Evolutionary conservation across 176 grass and related monocot species (phyloP).

Genomic region (Zoysia pacifica): DNA sequence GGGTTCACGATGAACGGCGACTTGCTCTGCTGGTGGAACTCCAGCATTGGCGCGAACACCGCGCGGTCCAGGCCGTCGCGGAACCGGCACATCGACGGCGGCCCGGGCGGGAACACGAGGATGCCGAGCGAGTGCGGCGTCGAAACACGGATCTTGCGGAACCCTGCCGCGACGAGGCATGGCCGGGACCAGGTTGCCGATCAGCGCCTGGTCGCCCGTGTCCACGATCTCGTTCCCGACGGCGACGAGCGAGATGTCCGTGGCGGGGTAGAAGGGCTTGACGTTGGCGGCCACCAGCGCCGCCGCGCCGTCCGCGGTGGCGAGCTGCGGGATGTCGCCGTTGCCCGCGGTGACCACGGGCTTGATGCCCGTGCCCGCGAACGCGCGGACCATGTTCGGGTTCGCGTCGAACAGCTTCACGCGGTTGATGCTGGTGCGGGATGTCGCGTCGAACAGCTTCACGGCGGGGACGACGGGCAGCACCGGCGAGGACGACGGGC

Average conservation of each 20-base stretch:
- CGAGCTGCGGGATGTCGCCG: constrained; percentile 63
- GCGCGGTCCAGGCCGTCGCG: constrained; percentile 50
- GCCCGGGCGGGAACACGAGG: constrained; percentile 42
- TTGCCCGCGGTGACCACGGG: constrained; percentile 72
- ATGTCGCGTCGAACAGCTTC: too few relatives aligned
- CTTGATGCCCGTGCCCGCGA: constrained; percentile 68
- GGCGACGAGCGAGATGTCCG: constrained; percentile 65
- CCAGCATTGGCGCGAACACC: constrained; percentile 82
- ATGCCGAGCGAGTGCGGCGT: constrained; percentile 77
- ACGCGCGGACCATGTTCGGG: constrained; percentile 68
- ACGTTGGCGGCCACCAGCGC: constrained; percentile 70
- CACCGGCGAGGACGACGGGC: too few relatives aligned
- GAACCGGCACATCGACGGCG: constrained; percentile 68
- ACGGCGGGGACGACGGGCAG: too few relatives aligned
- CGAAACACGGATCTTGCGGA: constrained; percentile 60
- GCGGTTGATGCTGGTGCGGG: constrained; percentile 65
- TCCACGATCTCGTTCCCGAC: constrained; percentile 85
- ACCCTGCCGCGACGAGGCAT: constrained; percentile 70
- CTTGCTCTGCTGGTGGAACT: constrained; percentile 55
- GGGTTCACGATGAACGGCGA: constrained; percentile 81
- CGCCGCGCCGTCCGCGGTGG: constrained; percentile 50
- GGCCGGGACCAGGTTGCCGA: constrained; percentile 67
- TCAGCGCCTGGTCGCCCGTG: constrained; percentile 58
- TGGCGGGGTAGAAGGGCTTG: constrained; percentile 64
- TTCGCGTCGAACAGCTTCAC: constrained; percentile 89